Base-by-base conservation (phyloP, 495 filamentous ascomycete genomes). In the Trichoderma virens region DNA sequence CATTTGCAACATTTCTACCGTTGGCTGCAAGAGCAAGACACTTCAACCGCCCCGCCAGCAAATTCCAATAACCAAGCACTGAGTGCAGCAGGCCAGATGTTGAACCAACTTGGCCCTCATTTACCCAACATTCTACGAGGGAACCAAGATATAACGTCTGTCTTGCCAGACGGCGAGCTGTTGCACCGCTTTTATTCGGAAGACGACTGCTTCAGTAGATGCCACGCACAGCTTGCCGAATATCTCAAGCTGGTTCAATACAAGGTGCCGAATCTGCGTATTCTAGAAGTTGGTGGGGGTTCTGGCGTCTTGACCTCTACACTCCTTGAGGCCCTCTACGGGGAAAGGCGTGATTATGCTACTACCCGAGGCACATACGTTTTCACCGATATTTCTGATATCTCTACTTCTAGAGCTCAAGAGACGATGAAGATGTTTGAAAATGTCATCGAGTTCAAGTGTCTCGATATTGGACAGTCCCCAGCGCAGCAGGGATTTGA, bases 401-500 rank as follows among this genome's bases (percentile, higher is more conserved):
- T 41, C 23, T 5, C 51, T 30, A 35, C 2, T 39, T 5, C 18
- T 8, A n/a, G 31, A n/a, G 59, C 31, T 13, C 31, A 61, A 34
- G 59, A 61, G 31, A 20, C 5, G 7, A 2, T 38, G 7, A 61
- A 35, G 31, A 38, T 6, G 7, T 61, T 35, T 30, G 30, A 34
- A 9, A n/a, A 9, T 9, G 66, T 68, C 41, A 67, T 75, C 68
- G 69, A 70, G 31, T 68, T 71, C 65, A 68, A 66, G 0, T 68
- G 70, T 5, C 47, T 73, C n/a, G 70, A 74, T 56, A 70, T 72
- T 5, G 71, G 67, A 63, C 69, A 72, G 59, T 68, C 67, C 62
- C 70, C 72, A 0, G 43, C 64, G 18, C 62, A 73, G 27, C 74
- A 77, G 51, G 73, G 70, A 1, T 76, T 76, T 35, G 65, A 71